Conservation (phyloP, 2,329 filamentous ascomycete genomes). For the Penicillium sclerotigenum region DNA sequence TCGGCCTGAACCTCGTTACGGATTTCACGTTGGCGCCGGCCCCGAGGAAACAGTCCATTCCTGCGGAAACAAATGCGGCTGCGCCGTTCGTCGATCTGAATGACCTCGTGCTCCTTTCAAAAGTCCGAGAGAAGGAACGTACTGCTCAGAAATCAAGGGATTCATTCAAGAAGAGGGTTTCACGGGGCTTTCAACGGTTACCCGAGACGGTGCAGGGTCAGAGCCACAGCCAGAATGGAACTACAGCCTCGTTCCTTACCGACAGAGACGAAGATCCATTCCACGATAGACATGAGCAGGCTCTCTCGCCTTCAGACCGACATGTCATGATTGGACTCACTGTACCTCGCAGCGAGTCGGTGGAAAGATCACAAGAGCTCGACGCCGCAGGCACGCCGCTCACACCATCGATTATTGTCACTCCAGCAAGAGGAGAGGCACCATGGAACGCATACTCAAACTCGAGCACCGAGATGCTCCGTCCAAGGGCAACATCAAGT, state of each 20-base stretch:
- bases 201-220: slow-evolving; percentile 3
- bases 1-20: slow-evolving; percentile 45
- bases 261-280: slow-evolving; percentile 14
- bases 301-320: slow-evolving; percentile 45
- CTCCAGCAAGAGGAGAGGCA: slow-evolving; percentile 42
- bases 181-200: slow-evolving; percentile 21
- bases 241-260: slow-evolving; percentile 17
- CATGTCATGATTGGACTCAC: slow-evolving; percentile 48
- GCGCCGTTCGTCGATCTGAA: slow-evolving; percentile 37
- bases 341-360: slow-evolving; percentile 37
- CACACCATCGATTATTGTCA: slow-evolving; percentile 48
- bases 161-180: slow-evolving; percentile 21
- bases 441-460: slow-evolving; percentile 31
- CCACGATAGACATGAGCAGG: slow-evolving; percentile 29
- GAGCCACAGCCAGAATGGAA: slow-evolving; percentile 2
- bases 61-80: slow-evolving; percentile 7
- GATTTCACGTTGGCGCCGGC: slow-evolving; percentile 33
- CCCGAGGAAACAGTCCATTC: not conserved
- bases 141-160: slow-evolving; percentile 22
- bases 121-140: slow-evolving; percentile 34
- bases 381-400: slow-evolving; percentile 37
- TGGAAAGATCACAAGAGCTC: slow-evolving; percentile 22
- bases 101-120: slow-evolving; percentile 37
- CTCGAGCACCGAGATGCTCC: slow-evolving; percentile 23
- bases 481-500: slow-evolving; percentile 40